A percentile compares a stretch with the other conserved stretches of the same genome.
phyloP scores from a whole-genome alignment of 2,329 filamentous ascomycete genomes.

The Epichloe coenophiala region DNA sequence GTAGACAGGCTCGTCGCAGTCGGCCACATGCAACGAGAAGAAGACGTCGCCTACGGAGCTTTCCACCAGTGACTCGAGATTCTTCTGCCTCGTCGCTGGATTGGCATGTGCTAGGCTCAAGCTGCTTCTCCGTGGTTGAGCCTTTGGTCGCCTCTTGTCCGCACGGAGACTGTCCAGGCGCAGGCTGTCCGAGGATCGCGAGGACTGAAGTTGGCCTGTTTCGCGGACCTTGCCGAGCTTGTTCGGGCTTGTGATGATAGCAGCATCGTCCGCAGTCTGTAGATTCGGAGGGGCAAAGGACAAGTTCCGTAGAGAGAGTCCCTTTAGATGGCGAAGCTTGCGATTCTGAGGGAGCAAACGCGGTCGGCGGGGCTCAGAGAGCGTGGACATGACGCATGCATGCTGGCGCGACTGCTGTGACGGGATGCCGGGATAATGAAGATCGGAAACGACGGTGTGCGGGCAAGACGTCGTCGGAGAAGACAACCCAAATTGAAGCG shows the following conservation, averaged over 20 bases:
- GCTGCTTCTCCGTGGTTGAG: constrained; percentile 31
- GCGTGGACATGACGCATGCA: constrained; percentile 19
- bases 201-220: constrained; percentile 35
- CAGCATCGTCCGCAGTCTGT: constrained; percentile 67
- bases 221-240: constrained; percentile 46
- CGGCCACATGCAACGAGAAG: constrained; percentile 66
- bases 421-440: neutral
- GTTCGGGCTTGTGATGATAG: constrained; percentile 54
- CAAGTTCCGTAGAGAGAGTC: constrained; percentile 77
- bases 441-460: neutral
- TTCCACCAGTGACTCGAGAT: constrained; percentile 59
- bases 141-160: constrained; percentile 6
- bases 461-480: too few species aligned
- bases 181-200: constrained; percentile 27
- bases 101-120: constrained; percentile 33
- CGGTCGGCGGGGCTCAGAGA: constrained; percentile 29
- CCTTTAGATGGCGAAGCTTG: constrained; percentile 74
- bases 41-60: constrained; percentile 73
- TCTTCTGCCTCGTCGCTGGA: constrained; percentile 50
- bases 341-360: constrained; percentile 61
- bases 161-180: constrained; percentile 5
- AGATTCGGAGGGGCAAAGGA: constrained; percentile 46
- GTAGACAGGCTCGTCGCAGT: constrained; percentile 62
- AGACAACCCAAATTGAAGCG: too few species aligned
- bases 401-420: constrained; percentile 4